Conservation (phyloP, 805 yeast species). For the Sugiyamaella marilandica region DNA sequence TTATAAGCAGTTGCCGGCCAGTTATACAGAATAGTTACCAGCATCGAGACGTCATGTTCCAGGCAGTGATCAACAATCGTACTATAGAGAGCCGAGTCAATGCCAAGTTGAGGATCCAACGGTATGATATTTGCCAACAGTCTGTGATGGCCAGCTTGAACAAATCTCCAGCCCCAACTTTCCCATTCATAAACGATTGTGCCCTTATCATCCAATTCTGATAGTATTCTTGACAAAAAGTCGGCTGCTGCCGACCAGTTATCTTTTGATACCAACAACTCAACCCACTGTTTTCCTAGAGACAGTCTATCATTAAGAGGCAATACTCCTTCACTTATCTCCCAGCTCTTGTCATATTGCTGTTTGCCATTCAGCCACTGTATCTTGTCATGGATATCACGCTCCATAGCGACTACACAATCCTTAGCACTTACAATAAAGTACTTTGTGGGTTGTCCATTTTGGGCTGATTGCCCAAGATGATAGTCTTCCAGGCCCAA, state of each 20-base stretch:
- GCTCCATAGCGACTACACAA: slow-evolving; percentile 68
- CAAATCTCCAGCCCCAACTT: slow-evolving; percentile 51
- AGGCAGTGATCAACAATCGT: slow-evolving; percentile 45
- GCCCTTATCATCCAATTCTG: slow-evolving; percentile 22
- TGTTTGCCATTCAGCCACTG: slow-evolving; percentile 63
- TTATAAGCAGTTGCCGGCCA: slow-evolving; percentile 63
- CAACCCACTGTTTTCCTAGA: slow-evolving; percentile 54
- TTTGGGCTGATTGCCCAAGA: slow-evolving; percentile 40
- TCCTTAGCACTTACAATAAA: slow-evolving; percentile 76
- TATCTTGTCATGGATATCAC: slow-evolving; percentile 63
- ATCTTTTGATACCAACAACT: slow-evolving; percentile 30
- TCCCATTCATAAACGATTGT: slow-evolving; percentile 50
- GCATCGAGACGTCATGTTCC: slow-evolving; percentile 33
- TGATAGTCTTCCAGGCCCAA: slow-evolving; percentile 79
- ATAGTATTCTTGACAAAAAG: slow-evolving; percentile 43
- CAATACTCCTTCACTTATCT: slow-evolving; percentile 57
- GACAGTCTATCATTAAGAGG: slow-evolving; percentile 46
- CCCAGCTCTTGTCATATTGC: slow-evolving; percentile 69
- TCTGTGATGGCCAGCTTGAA: slow-evolving; percentile 43
- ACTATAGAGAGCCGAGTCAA: slow-evolving; percentile 40
- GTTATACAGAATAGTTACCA: slow-evolving; percentile 40
- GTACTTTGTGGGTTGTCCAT: slow-evolving; percentile 38
- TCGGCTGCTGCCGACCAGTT: slow-evolving; percentile 55
- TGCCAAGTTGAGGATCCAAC: slow-evolving; percentile 33
- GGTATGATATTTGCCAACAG: slow-evolving; percentile 58